A percentile compares a stretch with the other conserved stretches of the same genome.
phyloP scores from a whole-genome alignment of 768 basidiomycete genomes.

The Macrolepiota albuminosa region DNA sequence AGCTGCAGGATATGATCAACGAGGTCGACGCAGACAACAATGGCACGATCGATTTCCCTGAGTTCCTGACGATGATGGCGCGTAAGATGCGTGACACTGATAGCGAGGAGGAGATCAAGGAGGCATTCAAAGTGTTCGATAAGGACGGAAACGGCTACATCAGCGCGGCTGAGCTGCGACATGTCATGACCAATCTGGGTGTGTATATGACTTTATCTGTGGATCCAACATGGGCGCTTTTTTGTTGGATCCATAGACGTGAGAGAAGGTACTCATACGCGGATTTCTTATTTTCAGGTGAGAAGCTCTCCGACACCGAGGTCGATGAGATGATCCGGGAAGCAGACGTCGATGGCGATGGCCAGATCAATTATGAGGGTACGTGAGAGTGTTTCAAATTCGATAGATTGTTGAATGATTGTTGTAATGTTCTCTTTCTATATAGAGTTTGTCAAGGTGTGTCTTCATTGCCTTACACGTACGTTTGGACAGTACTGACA shows the following conservation, averaged over 20 bases:
- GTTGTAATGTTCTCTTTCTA: constrained; percentile 4
- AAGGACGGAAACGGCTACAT: constrained; percentile 94
- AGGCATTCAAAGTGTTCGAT: constrained; percentile 97
- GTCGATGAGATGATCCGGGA: constrained; percentile 98
- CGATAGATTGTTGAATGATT: not conserved
- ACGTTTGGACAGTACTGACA: not conserved
- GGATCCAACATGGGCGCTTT: not conserved
- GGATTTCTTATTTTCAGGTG: constrained; percentile 38
- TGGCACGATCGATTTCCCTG: constrained; percentile 81
- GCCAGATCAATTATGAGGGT: constrained; percentile 90
- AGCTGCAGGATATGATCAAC: constrained; percentile 94
- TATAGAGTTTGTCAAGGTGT: constrained; percentile 74
- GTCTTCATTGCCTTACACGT: not conserved
- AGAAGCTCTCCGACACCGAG: constrained; percentile 82
- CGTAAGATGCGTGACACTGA: constrained; percentile 91
- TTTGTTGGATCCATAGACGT: not conserved
- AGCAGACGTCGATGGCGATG: constrained; percentile 91
- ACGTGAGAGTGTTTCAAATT: constrained; percentile 14
- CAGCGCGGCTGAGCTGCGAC: constrained; percentile 77
- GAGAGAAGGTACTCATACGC: not conserved
- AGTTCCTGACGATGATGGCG: constrained; percentile 83
- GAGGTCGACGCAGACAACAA: constrained; percentile 83
- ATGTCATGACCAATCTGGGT: constrained; percentile 92
- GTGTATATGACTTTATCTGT: constrained; percentile 18
- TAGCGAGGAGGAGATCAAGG: constrained; percentile 90